Evolutionary conservation across 345 rosid species (phyloP), one percentile per base, ranked within the genome.

Genomic region (Aquilaria sinensis): DNA sequence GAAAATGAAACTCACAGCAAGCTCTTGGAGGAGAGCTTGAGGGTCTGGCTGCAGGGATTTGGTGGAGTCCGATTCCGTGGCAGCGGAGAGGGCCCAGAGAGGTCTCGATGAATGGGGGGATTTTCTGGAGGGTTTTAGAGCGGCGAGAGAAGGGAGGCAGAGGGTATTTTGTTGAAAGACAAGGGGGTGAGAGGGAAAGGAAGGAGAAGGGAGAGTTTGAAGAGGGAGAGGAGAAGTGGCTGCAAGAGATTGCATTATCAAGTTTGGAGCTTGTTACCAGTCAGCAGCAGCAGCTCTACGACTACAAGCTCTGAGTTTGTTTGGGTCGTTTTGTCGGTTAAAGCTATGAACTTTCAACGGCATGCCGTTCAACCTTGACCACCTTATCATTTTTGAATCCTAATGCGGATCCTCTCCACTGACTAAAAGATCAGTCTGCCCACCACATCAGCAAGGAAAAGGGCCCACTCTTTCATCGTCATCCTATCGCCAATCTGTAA

Each of bases 21-120:
- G 74, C 61, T 84, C 64, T 46, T 67, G 76, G 48, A 89, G 91
- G 32, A 89, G 88, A 31, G 83, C 45, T 69, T 71, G 77, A 0
- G 82, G 67, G 48, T 64, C 46, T 16, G 89, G 66, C 53, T 77
- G 83, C 30, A 76, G 1, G 47, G 92, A 83, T 8, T 80, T 72
- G 56, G 92, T 66, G 49, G 96, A 82, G 70, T 78, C 89, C 15
- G 98, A 85, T 64, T 85, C 93, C 5, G 93, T 68, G 55, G 84
- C 80, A 53, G 97, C 93, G 59, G 64, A 75, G 34, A 82, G 71
- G 70, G 72, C 63, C 3, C 83, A 56, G 15, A 48, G 37, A 37
- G 43, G 15, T 31, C 43, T 61, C 8, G 8, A 9, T 37, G 74
- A 72, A 11, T 58, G 71, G 59, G 61, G 10, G 32, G 54, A 43